These are phyloP conservation scores for Syzygium jambos DNA, from an alignment of 345 rosid species.

Conservation along the genomic window DNA sequence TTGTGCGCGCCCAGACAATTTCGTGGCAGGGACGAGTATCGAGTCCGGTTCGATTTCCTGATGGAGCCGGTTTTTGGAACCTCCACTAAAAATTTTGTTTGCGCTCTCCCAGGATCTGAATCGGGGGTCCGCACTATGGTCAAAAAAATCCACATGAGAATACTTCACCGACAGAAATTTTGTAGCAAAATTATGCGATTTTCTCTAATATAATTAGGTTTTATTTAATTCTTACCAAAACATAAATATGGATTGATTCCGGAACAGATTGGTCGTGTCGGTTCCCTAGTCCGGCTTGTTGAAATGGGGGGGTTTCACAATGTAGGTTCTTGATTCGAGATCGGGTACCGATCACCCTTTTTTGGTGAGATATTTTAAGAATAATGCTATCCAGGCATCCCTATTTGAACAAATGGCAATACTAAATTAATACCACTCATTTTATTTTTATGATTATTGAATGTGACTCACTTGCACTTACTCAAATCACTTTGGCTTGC, in stretches of 20 bases:
- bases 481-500: fast-evolving
- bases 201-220: background rate
- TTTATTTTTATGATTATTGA: background rate
- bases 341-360: background rate
- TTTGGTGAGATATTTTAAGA: background rate
- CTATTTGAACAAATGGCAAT: background rate
- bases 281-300: background rate
- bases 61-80: background rate
- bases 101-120: background rate
- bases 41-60: background rate
- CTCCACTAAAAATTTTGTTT: too few species aligned
- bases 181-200: background rate
- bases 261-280: fast-evolving
- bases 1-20: background rate
- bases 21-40: fast-evolving
- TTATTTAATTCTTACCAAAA: background rate
- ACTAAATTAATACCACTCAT: background rate
- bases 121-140: background rate
- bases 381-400: background rate
- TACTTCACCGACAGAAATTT: background rate
- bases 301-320: fast-evolving
- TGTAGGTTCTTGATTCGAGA: background rate
- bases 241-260: background rate
- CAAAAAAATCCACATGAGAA: background rate
- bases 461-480: background rate